These are phyloP conservation scores for Geranium incanum DNA, from an alignment of 441 rosid genomes.

Conservation along the genomic window DNA sequence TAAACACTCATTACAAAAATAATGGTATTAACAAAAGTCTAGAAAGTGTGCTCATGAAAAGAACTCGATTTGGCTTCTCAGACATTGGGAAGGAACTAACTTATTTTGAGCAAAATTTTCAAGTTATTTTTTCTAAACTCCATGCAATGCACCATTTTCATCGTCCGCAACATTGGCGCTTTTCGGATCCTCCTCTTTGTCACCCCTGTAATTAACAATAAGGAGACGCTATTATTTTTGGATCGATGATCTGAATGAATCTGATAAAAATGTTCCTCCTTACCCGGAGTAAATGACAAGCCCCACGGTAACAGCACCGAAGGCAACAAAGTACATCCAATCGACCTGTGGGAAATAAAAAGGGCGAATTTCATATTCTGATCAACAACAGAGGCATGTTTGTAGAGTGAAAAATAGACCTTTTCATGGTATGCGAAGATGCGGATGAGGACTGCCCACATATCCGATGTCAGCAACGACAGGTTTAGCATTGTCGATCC, in stretches of 20 bases:
- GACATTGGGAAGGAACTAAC: too few relatives aligned
- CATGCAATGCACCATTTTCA: slow-evolving; percentile 35
- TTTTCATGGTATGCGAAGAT: slow-evolving; percentile 75
- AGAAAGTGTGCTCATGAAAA: too few relatives aligned
- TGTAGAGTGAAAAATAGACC: slow-evolving; percentile 32
- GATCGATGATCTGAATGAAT: background rate
- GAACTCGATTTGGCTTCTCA: too few relatives aligned
- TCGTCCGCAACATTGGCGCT: slow-evolving; percentile 28
- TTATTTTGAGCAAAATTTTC: background rate
- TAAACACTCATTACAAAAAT: too few relatives aligned
- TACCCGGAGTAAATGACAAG: slow-evolving; percentile 70
- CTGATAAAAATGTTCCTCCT: background rate
- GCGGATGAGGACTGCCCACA: slow-evolving; percentile 85
- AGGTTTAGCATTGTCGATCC: slow-evolving; percentile 77
- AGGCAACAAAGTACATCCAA: slow-evolving; percentile 78
- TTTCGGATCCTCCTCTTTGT: slow-evolving; percentile 39
- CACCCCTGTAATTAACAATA: slow-evolving; percentile 37
- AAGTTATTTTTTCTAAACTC: too few relatives aligned
- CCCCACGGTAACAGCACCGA: slow-evolving; percentile 59
- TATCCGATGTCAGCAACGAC: slow-evolving; percentile 75
- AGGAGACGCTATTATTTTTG: background rate
- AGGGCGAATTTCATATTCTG: background rate
- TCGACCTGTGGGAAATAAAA: slow-evolving; percentile 43
- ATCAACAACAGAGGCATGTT: background rate
- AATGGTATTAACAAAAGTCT: too few relatives aligned